Evolutionary conservation across 441 rosid species (phyloP).

Genomic region (Pelargonium cotyledonis): DNA sequence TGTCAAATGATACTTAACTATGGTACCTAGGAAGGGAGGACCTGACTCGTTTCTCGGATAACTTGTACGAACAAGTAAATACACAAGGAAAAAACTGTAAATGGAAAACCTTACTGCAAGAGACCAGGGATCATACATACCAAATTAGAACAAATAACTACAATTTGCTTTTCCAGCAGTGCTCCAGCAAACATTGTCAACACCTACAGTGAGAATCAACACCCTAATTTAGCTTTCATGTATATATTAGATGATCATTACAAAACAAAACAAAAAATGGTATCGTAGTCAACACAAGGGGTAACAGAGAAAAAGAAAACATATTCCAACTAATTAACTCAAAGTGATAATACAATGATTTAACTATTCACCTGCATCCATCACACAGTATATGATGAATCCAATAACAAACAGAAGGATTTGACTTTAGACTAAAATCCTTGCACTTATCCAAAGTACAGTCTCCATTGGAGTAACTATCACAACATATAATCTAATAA

Average conservation of each 20-base stretch:
- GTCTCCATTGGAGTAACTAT: no score
- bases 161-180: constrained; percentile 85
- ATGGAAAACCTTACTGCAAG: not conserved
- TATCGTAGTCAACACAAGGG: not conserved
- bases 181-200: constrained; percentile 79
- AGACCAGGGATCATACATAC: constrained; percentile 33
- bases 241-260: not conserved
- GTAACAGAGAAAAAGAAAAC: not conserved
- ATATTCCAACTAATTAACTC: not conserved
- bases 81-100: no score
- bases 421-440: no score
- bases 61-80: no score
- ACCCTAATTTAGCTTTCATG: not conserved
- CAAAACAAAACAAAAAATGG: not conserved
- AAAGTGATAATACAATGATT: not conserved
- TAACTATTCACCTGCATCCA: not conserved
- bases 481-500: no score
- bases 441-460: no score
- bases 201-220: constrained; percentile 41
- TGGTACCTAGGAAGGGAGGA: no score
- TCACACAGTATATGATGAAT: not conserved
- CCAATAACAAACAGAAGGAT: not conserved
- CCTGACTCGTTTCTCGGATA: no score
- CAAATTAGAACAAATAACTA: constrained; percentile 87
- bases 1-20: no score